Base-by-base conservation (phyloP, 2,329 filamentous ascomycete species). In the Botrytis deweyae region DNA sequence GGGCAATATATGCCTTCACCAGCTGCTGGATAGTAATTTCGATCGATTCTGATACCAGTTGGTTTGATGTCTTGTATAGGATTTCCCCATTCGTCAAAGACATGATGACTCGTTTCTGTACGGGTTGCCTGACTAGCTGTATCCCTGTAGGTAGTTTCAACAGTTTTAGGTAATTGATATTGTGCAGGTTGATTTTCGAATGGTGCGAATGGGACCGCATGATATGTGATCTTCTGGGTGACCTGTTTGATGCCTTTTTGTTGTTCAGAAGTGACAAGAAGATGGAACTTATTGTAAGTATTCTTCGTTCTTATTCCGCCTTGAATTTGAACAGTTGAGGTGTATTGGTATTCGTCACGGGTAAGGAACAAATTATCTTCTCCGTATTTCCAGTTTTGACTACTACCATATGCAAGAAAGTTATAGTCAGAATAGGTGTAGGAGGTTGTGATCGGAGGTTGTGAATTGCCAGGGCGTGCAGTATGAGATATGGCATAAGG, bases 231-330 rank as follows among this genome's bases (percentile, higher is more conserved):
- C 6, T 49, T 58, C 61, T 72, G 70, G 22, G 36, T 66, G 44
- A 66, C 22, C 58, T 66, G 44, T n/a, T 72, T 72, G 16, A 38
- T 33, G 29, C 44, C 70, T 66, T 72, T 58, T 46, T 72, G 70
- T 16, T 72, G 46, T 44, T 72, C 70, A 5, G 70, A 65, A 46
- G n/a, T 72, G 25, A 72, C 36, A 36, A 72, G 61, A 58, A 72
- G 70, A 65, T 72, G 70, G 5, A 55, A 72, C 36, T 72, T 72
- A n/a, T 72, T 72, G 46, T 72, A 72, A 29, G 70, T 66, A 25
- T 65, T 49, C 29, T 72, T 72, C 44, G 70, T 66, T 36, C 12
- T 4, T 6, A 49, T 36, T 14, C 70, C 70, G 14, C 70, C 70
- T 72, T 65, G 33, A 25, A 72, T n/a, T 49, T 44, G 59, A 42